phyloP scores from a whole-genome alignment of 176 grass and related monocot species.

The Musa acuminata region DNA sequence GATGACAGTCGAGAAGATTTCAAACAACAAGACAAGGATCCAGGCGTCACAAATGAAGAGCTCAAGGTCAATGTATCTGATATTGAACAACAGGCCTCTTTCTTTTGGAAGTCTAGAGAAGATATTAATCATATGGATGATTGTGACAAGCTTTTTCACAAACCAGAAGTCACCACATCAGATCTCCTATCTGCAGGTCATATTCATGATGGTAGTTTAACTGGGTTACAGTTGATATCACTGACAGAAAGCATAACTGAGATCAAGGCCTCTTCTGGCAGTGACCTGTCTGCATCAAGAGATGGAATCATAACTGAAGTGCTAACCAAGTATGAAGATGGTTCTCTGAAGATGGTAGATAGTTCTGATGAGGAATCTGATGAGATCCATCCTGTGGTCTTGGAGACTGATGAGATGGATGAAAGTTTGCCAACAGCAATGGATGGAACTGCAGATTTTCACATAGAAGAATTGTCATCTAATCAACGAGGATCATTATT shows the following conservation, averaged over 20 bases:
- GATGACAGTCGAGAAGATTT: slow-evolving; percentile 53
- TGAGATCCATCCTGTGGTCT: slow-evolving; percentile 57
- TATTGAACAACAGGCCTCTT: neutral
- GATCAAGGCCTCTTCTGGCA: slow-evolving; percentile 16
- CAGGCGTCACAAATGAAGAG: slow-evolving; percentile 27
- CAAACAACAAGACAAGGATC: slow-evolving; percentile 26
- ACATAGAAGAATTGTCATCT: slow-evolving; percentile 34
- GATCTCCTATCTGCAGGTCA: slow-evolving; percentile 9
- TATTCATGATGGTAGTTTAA: slow-evolving; percentile 23
- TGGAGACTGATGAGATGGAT: slow-evolving; percentile 46
- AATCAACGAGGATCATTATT: slow-evolving; percentile 22
- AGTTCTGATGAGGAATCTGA: slow-evolving; percentile 67
- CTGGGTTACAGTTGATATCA: slow-evolving; percentile 22
- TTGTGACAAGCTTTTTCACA: neutral
- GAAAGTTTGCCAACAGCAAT: slow-evolving; percentile 60
- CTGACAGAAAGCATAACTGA: slow-evolving; percentile 17
- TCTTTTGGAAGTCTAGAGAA: neutral
- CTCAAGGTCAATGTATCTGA: slow-evolving; percentile 31
- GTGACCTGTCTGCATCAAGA: slow-evolving; percentile 20
- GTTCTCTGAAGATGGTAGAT: slow-evolving; percentile 29
- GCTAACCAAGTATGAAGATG: slow-evolving; percentile 6
- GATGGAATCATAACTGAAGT: neutral
- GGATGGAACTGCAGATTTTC: slow-evolving; percentile 66
- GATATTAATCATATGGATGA: neutral
- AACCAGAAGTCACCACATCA: slow-evolving; percentile 15